Evolutionary conservation across 345 rosid species (phyloP).

Genomic region (Salix dunnii): DNA sequence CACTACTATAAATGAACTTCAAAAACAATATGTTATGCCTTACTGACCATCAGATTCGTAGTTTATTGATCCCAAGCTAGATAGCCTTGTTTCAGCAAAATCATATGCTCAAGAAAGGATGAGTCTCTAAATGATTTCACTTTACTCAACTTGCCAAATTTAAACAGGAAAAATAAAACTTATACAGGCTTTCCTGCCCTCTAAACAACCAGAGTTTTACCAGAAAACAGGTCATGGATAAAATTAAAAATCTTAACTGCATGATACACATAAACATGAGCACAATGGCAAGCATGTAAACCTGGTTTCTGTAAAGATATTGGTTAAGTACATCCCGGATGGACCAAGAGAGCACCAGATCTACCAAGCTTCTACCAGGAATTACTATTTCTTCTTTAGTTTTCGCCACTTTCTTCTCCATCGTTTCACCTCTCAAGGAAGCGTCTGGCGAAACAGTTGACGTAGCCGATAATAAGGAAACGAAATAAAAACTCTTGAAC

Average conservation of each 20-base stretch:
- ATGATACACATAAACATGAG: not conserved
- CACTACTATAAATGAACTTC: not conserved
- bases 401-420: not conserved
- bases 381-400: not conserved
- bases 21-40: not conserved
- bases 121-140: not conserved
- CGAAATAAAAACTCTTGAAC: not conserved
- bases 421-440: not conserved
- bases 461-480: not conserved
- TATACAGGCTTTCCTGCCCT: not conserved
- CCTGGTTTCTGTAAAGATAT: not conserved
- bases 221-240: not conserved
- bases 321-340: not conserved
- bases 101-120: not conserved
- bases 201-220: not conserved
- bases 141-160: not conserved
- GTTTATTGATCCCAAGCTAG: not conserved
- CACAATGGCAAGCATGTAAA: not conserved
- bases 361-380: not conserved
- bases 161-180: not conserved
- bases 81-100: not conserved
- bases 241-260: not conserved
- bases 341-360: constrained; percentile 3
- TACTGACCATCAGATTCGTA: not conserved
- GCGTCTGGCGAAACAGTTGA: not conserved